Evolutionary conservation across 768 basidiomycete genomes (phyloP).

Genomic region (Auriscalpium orientale): DNA sequence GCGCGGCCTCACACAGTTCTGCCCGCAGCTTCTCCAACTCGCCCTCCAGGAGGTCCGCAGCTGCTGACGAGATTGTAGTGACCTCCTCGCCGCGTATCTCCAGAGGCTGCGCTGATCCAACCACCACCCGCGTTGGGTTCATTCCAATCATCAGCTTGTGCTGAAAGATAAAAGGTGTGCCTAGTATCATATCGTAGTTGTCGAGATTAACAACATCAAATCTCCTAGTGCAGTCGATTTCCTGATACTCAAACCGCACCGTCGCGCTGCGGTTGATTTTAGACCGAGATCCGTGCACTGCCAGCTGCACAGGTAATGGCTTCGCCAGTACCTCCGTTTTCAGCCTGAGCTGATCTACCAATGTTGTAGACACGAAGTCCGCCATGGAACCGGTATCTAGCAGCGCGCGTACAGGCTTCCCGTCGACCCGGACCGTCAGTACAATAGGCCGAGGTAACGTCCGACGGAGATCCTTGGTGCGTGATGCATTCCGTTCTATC

Average conservation of each 20-base stretch:
- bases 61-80: neutral
- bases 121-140: neutral
- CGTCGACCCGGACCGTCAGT: conserved; percentile 11
- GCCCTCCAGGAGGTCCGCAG: neutral
- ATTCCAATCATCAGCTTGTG: conserved; percentile 4
- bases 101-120: neutral
- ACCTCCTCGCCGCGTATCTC: neutral
- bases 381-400: conserved; percentile 22
- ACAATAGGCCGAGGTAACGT: conserved; percentile 10
- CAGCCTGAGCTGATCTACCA: conserved; percentile 23
- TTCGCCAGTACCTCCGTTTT: conserved; percentile 18
- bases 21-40: neutral
- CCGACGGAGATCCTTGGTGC: neutral
- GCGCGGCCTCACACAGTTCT: conserved; percentile 14
- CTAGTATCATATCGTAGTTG: conserved; percentile 24
- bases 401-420: conserved; percentile 9
- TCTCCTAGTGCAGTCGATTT: conserved; percentile 19
- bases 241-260: conserved; percentile 27
- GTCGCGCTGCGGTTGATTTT: conserved; percentile 25
- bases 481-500: neutral
- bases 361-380: conserved; percentile 24
- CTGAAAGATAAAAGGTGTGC: conserved; percentile 26
- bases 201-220: conserved; percentile 24
- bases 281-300: conserved; percentile 32
- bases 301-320: conserved; percentile 31